A percentile compares a stretch with the other conserved stretches of the same genome.
Evolutionary conservation across 2,329 filamentous ascomycete genomes (phyloP).

Genomic region (Diaporthe citrichinensis): DNA sequence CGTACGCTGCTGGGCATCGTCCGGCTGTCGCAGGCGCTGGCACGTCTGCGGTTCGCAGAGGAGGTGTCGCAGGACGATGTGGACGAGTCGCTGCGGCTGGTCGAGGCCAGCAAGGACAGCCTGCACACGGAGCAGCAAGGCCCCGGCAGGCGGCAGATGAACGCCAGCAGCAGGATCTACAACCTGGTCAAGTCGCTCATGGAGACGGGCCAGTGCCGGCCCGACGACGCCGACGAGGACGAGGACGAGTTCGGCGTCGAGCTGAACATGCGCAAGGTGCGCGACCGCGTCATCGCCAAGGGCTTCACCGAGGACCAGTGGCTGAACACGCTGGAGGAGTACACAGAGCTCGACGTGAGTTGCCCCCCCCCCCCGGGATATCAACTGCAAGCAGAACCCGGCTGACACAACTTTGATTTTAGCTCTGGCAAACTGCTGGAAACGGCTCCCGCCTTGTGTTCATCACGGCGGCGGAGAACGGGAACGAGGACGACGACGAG

Average conservation of each 20-base stretch:
- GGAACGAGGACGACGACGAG: constrained; percentile 64
- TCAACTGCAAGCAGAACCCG: constrained; percentile 17
- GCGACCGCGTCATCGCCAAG: constrained; percentile 93
- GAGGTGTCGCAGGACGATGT: constrained; percentile 92
- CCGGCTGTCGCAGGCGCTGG: constrained; percentile 93
- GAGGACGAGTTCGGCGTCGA: constrained; percentile 72
- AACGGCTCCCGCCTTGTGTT: constrained; percentile 80
- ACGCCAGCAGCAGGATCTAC: constrained; percentile 91
- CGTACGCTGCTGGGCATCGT: constrained; percentile 94
- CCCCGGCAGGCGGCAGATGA: constrained; percentile 75
- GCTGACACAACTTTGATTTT: constrained; percentile 53
- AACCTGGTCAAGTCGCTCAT: constrained; percentile 92
- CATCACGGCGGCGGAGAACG: constrained; percentile 70
- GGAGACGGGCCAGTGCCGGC: constrained; percentile 86
- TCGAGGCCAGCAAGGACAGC: constrained; percentile 94
- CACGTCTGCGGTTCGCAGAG: constrained; percentile 89
- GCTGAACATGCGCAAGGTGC: constrained; percentile 88
- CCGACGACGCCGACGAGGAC: constrained; percentile 73
- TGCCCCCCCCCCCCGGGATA: constrained; percentile 36
- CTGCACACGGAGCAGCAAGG: constrained; percentile 77
- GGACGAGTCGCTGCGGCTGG: constrained; percentile 90
- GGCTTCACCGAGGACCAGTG: constrained; percentile 98
- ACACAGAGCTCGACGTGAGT: constrained; percentile 90
- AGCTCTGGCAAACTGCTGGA: constrained; percentile 85
- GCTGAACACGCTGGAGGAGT: constrained; percentile 87